Base-by-base conservation (phyloP, 2,329 filamentous ascomycete species). In the Alternaria metachromatica region DNA sequence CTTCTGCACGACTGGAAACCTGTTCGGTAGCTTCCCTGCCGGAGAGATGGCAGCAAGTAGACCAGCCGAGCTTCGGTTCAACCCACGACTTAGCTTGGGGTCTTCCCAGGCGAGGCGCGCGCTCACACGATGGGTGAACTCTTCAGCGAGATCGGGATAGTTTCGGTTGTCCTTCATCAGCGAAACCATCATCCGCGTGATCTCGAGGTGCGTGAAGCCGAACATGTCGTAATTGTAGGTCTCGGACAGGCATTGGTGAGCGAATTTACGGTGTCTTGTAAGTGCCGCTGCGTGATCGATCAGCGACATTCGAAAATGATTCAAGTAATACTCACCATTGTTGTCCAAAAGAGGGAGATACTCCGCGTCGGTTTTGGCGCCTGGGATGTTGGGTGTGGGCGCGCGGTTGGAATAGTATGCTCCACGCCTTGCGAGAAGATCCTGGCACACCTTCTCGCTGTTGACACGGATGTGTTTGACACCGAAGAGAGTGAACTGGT, bases 221-320 rank as follows among this genome's bases (percentile, higher is more conserved):
- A 50, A 58, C 55, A 58, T 58, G n/a, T 58, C 55, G 28, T 37
- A 58, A 45, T 58, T 58, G 30, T 58, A 58, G 11, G 55, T 58
- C 30, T 58, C 48, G 8, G 55, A 30, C 11, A 58, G 30, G 7
- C 55, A 58, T 26, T 58, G 44, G 21, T 58, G 55, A 18, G 55
- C 45, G 21, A 58, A 58, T 11, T 58, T 58, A 5, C 55, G 55
- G 8, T 58, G 55, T 13, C 55, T 50, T 25, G 55, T 50, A 43
- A 58, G 55, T 18, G 55, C 55, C 3, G 37, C 51, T 55, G 15
- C 18, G 8, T 5, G 18, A 33, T 10, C 8, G 6, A 10, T 55
- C 6, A 55, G 51, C 51, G 10, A 43, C 33, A 37, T n/a, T 3
- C 33, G 15, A 5, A n/a, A 4, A 37, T 37, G 33, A 37, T 5